Evolutionary conservation across 2,329 filamentous ascomycete species (phyloP).

Genomic region (Berkeleyomyces basicola): DNA sequence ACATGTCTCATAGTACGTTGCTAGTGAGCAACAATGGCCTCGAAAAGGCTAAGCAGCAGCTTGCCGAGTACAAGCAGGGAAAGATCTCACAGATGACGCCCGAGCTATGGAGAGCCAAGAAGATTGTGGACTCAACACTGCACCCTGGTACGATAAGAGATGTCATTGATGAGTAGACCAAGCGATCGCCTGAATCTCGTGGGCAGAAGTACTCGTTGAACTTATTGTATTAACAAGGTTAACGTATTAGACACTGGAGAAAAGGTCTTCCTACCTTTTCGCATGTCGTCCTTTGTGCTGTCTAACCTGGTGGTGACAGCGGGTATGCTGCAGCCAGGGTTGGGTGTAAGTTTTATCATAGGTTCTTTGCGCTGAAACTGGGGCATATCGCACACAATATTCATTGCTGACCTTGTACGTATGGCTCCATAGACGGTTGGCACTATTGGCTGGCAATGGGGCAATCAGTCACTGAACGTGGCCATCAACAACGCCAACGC

Average conservation of each 20-base stretch:
- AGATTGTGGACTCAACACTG: slow-evolving; percentile 88
- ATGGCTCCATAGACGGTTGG: slow-evolving; percentile 45
- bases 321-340: slow-evolving; percentile 87
- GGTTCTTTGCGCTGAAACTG: background rate
- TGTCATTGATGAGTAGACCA: background rate
- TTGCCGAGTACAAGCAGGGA: slow-evolving; percentile 76
- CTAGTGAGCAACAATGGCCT: slow-evolving; percentile 63
- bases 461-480: slow-evolving; percentile 95
- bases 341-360: slow-evolving; percentile 37
- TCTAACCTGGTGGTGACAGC: slow-evolving; percentile 90
- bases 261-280: slow-evolving; percentile 83
- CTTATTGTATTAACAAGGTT: background rate
- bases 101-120: slow-evolving; percentile 89
- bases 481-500: slow-evolving; percentile 96
- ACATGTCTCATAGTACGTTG: slow-evolving; percentile 49
- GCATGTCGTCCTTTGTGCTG: slow-evolving; percentile 91
- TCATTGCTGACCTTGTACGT: slow-evolving; percentile 10
- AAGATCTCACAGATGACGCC: slow-evolving; percentile 66
- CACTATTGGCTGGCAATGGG: slow-evolving; percentile 84
- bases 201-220: background rate
- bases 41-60: slow-evolving; percentile 67
- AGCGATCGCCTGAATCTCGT: background rate
- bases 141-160: slow-evolving; percentile 56
- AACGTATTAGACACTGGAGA: slow-evolving; percentile 60
- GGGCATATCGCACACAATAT: background rate